Base-by-base conservation (phyloP, 73 alveolate genomes). In the Tetrahymena borealis region DNA sequence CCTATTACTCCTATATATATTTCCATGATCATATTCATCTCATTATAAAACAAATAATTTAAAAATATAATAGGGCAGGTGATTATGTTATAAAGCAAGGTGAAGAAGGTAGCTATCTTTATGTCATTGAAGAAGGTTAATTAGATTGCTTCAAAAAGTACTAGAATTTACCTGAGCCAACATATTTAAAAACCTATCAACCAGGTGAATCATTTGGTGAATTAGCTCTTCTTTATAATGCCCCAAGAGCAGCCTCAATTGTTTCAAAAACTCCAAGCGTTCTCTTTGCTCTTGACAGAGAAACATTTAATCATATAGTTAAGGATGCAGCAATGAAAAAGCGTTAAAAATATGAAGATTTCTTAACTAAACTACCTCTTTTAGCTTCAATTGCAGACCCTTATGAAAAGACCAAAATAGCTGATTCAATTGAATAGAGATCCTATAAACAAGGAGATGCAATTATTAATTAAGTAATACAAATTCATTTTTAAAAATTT, bases 171-270 rank as follows among this genome's bases (percentile, higher is more conserved):
- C 78, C 79, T 12, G 98, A 90, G 39, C 96, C 96, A 11, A 79
- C 95, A 4, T 94, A 18, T 60, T 92, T 98, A 32, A 97, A 94
- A 91, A 94, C 91, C 16, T 98, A 98, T 91, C 93, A 94, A 79
- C 98, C 98, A 32, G 99, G 99, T 7, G 99, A 98, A 31, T 96
- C 98, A 3, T 98, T 98, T 94, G 99, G 99, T 4, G 99, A 98
- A 95, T 92, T 98, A 40, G 99, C 99, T 32, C 95, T 98, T 12
- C 95, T 98, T 40, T 96, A 95, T 92, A 94, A 98, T 94, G 97
- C 98, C 12, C 99, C 99, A 33, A 94, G 99, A 79, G 99, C 95
- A 39, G 99, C 99, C 0, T 94, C 98, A 4, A 97, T 98, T 90
- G 94, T 38, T 13, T 98, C 98, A 32, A 93, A 91, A 33, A 92